Base-by-base conservation (phyloP, 192 early-diverging fungal species). In the Rhizoclosmatium globosum region DNA sequence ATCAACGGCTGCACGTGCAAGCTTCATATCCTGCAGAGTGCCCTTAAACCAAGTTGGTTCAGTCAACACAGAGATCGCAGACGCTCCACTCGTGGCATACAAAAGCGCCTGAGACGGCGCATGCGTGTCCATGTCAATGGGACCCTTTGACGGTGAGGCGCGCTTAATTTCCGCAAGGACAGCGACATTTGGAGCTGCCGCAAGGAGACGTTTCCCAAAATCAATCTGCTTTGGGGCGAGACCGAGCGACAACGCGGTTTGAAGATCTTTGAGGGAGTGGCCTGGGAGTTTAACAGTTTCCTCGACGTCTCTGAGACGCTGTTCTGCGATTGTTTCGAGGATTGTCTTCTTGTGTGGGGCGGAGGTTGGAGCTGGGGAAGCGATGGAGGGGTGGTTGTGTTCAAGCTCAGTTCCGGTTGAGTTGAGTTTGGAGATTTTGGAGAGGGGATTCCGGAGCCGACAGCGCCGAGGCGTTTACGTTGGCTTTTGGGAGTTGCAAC, bases 1-100 rank as follows among this genome's bases (percentile, higher is more conserved):
- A 59, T 88, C 87, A 0, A 99, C 65, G 6, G 90, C 92, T 19
- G 81, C 81, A 42, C 97, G 92, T n/a, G 95, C 97, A 47, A 93
- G 89, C 47, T 91, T 91, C 91, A 99, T 89, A 74, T 99, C 98
- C 73, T 94, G 93, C 13, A 99, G 83, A 19, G 88, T 86, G 43
- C 98, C n/a, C 85, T 97, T 97, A 88, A 99, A 99, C 98, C 98
- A 99, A 47, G 92, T 97, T 56, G 96, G 94, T 85, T 99, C 98
- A 2, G 98, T 99, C 85, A 99, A 86, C 7, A 99, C 98, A 68
- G 96, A 98, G 71, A 99, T 97, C 1, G 92, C 95, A 21, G 94
- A 90, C 0, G 97, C 98, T 23, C 96, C 96, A 2, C 94, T 96
- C 4, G 86, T 84, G 0, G 97, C 95, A 79, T 99, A 99, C 47